Evolutionary conservation across 495 filamentous ascomycete species (phyloP).

Genomic region (Hapsidospora chrysogenum): DNA sequence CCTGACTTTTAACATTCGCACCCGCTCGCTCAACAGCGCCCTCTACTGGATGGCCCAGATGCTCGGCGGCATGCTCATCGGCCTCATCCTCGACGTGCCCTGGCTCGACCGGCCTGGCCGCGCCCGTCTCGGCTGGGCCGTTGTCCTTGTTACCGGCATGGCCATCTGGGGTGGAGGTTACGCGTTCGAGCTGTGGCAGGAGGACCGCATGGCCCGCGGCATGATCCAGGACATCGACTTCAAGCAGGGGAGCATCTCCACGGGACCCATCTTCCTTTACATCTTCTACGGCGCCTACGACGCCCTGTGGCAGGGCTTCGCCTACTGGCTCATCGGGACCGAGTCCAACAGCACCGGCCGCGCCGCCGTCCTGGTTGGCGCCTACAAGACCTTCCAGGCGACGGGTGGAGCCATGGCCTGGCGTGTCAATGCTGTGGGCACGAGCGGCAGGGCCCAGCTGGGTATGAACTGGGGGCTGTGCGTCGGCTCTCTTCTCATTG

Average conservation of each 20-base stretch:
- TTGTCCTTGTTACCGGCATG: slow-evolving; percentile 24
- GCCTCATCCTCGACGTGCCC: slow-evolving; percentile 24
- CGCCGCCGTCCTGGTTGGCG: slow-evolving; percentile 6
- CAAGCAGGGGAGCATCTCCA: slow-evolving; percentile 3
- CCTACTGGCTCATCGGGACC: slow-evolving; percentile 11
- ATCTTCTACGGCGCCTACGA: slow-evolving; percentile 39
- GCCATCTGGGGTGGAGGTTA: slow-evolving; percentile 35
- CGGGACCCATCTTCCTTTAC: slow-evolving; percentile 36
- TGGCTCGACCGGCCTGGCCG: slow-evolving; percentile 21
- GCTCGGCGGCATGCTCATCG: slow-evolving; percentile 26
- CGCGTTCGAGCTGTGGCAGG: slow-evolving; percentile 23
- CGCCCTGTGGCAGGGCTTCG: slow-evolving; percentile 18
- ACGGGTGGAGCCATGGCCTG: slow-evolving; percentile 8
- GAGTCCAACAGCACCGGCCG: slow-evolving; percentile 4
- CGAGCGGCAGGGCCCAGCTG: too few species aligned
- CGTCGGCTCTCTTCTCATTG: too few species aligned
- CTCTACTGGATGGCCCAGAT: slow-evolving; percentile 40
- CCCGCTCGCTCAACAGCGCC: slow-evolving; percentile 27
- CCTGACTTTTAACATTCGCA: slow-evolving; percentile 11
- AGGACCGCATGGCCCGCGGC: slow-evolving; percentile 11
- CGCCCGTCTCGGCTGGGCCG: slow-evolving; percentile 20
- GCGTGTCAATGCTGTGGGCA: slow-evolving; percentile 8
- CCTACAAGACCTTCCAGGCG: slow-evolving; percentile 9
- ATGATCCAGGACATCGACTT: slow-evolving; percentile 16
- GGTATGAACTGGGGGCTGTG: too few species aligned